A percentile compares a stretch with the other conserved stretches of the same genome.
These are phyloP conservation scores for Rhinocladiella mackenziei DNA, from an alignment of 2,329 filamentous ascomycete species.

Conservation along the genomic window DNA sequence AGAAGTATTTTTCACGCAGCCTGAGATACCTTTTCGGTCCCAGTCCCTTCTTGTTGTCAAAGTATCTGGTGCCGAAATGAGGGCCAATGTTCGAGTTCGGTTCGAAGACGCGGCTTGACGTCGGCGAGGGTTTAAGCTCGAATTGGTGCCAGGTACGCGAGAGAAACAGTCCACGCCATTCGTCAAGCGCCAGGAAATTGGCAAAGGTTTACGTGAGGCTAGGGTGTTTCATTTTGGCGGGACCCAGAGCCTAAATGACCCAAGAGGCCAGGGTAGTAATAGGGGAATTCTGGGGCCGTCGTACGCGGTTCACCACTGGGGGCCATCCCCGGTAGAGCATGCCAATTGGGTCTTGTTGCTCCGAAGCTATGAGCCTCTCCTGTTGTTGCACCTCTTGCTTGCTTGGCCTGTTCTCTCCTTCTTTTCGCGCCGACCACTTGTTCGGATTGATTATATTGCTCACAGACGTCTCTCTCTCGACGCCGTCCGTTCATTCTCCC, in stretches of 20 bases:
- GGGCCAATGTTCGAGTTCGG: slow-evolving; percentile 8
- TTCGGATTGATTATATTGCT: slow-evolving; percentile 19
- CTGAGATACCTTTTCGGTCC: slow-evolving; percentile 8
- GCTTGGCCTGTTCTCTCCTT: slow-evolving; percentile 12
- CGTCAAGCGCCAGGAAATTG: slow-evolving; percentile 24
- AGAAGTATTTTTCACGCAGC: slow-evolving; percentile 3
- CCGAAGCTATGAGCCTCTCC: slow-evolving; percentile 8
- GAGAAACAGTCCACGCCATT: slow-evolving; percentile 12
- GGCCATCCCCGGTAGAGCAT: slow-evolving; percentile 8
- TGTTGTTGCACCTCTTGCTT: slow-evolving; percentile 17
- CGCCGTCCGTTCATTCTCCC: slow-evolving; percentile 24
- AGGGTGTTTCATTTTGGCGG: slow-evolving; percentile 25
- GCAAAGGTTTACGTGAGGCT: slow-evolving; percentile 16
- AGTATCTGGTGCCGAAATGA: slow-evolving; percentile 17
- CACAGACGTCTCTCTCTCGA: slow-evolving; percentile 22
- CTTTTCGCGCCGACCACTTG: slow-evolving; percentile 5
- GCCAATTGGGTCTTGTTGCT: slow-evolving; percentile 9
- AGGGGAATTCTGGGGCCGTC: slow-evolving; percentile 18
- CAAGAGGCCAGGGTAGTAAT: slow-evolving; percentile 11
- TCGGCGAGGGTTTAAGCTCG: slow-evolving; percentile 21
- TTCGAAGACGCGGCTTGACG: slow-evolving; percentile 22
- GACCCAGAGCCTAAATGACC: slow-evolving; percentile 21
- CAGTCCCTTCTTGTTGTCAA: slow-evolving; percentile 15
- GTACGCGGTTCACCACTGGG: slow-evolving; percentile 11
- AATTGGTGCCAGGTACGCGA: slow-evolving; percentile 26